Evolutionary conservation across 1,284 basidiomycete genomes (phyloP).

Genomic region (Trichosporon sp.): DNA sequence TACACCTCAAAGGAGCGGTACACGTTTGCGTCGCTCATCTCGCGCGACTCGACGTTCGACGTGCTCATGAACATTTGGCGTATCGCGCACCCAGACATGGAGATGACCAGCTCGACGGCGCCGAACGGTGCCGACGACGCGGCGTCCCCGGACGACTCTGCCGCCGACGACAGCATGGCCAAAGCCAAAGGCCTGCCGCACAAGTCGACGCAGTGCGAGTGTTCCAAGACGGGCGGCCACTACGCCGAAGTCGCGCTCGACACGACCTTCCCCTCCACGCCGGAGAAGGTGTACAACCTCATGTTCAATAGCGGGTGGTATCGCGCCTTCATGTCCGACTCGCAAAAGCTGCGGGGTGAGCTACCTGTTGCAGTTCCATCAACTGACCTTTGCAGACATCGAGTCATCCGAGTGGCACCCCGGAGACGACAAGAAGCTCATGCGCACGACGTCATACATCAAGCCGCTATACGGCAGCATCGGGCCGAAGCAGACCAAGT

Average conservation of each 20-base stretch:
- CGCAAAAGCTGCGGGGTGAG: constrained; percentile 86
- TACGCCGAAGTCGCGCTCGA: constrained; percentile 75
- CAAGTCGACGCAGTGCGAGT: constrained; percentile 69
- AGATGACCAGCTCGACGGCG: constrained; percentile 34
- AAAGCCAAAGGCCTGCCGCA: constrained; percentile 19
- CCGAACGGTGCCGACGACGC: constrained; percentile 37
- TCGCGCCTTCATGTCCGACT: constrained; percentile 84
- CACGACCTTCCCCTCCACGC: constrained; percentile 78
- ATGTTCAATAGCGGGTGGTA: constrained; percentile 96
- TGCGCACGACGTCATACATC: constrained; percentile 90
- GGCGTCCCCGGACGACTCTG: constrained; percentile 36
- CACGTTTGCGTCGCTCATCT: constrained; percentile 93
- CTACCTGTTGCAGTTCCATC: too few relatives aligned
- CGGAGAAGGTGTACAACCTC: constrained; percentile 92
- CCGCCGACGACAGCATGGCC: constrained; percentile 22
- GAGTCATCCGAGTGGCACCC: constrained; percentile 91
- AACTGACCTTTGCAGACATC: constrained; percentile 64
- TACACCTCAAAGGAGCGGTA: constrained; percentile 80
- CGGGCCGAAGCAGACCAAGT: constrained; percentile 93
- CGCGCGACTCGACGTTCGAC: constrained; percentile 93
- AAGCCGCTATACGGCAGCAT: constrained; percentile 86
- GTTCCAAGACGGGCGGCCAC: constrained; percentile 73
- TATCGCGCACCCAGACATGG: constrained; percentile 77
- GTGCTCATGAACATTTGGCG: constrained; percentile 97
- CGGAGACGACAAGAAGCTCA: constrained; percentile 68